Base-by-base conservation (phyloP, 805 yeast genomes). In the Wickerhamiella galacta region DNA sequence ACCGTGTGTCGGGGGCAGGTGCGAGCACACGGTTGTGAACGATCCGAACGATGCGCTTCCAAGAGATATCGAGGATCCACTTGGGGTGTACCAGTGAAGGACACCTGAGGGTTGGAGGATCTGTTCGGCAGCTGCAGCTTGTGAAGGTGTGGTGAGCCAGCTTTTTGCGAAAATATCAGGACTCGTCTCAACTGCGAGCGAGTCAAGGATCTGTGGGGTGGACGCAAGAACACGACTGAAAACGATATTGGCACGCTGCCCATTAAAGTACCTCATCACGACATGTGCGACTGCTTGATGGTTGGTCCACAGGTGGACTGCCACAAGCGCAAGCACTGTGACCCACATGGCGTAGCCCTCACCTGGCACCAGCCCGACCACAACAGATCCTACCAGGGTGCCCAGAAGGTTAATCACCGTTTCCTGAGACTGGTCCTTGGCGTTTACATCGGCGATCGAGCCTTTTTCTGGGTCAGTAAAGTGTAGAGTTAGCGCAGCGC, bases 341-440 rank as follows among this genome's bases (percentile, higher is more conserved):
- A 39, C 16, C 56, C 57, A 52, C 36, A 47, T 46, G 2, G 21
- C 3, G 22, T 40, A 32, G 19, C 44, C 43, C 23, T 47, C 50
- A 1, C 48, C 49, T 20, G 35, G 36, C 12, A 47, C 49, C 17
- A 43, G 22, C 2, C 44, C 45, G 4, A 54, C 54, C 9, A 53
- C 42, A 4, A 51, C 27, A 4, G 57, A 41, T 17, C 58, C 58
- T 9, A 48, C 43, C 20, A 54, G 45, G 56, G 52, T 53, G 12
- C 60, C 59, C 40, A 53, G 19, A 19, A 55, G 36, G 12, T 53
- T 41, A 23, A 54, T 52, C 14, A 54, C 56, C 1, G 60, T 55
- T 33, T 54, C 59, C 43, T 54, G 59, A 7, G 53, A 44, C 37
- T 54, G 52, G 30, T 54, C 59, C 36, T 54, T 54, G 11, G 59